Conservation (phyloP, 2,329 filamentous ascomycete species). For the Pseudogymnoascus sp. region DNA sequence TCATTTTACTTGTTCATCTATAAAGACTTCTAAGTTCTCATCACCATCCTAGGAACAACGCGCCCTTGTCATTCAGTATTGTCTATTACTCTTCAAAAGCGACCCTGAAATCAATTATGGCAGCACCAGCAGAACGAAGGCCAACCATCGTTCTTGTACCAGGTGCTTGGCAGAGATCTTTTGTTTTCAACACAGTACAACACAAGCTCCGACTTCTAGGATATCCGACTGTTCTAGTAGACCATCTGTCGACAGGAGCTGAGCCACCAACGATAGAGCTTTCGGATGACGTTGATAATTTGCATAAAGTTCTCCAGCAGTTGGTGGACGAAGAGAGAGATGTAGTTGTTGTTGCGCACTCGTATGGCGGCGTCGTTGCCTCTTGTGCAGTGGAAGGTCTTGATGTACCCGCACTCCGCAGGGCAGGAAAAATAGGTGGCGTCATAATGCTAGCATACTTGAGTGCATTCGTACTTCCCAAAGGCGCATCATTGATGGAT, state of each 20-base stretch:
- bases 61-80: not conserved
- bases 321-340: conserved; percentile 30
- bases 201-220: conserved; percentile 8
- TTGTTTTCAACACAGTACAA: not conserved
- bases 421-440: conserved; percentile 14
- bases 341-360: conserved; percentile 31
- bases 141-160: conserved; percentile 9
- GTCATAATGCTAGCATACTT: conserved; percentile 11
- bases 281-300: conserved; percentile 10
- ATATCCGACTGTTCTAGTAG: conserved; percentile 11
- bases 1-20: not conserved
- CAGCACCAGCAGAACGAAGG: not conserved
- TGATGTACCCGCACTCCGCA: not conserved
- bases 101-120: not conserved
- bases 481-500: conserved; percentile 3
- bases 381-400: conserved; percentile 15
- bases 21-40: not conserved
- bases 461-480: conserved; percentile 9
- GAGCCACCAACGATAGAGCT: conserved; percentile 13
- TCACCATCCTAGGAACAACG: not conserved
- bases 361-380: conserved; percentile 31
- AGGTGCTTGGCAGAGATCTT: conserved; percentile 8
- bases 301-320: conserved; percentile 9
- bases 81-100: not conserved
- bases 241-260: conserved; percentile 15